Conservation (phyloP, 2,329 filamentous ascomycete genomes). For the Neurospora crassa region DNA sequence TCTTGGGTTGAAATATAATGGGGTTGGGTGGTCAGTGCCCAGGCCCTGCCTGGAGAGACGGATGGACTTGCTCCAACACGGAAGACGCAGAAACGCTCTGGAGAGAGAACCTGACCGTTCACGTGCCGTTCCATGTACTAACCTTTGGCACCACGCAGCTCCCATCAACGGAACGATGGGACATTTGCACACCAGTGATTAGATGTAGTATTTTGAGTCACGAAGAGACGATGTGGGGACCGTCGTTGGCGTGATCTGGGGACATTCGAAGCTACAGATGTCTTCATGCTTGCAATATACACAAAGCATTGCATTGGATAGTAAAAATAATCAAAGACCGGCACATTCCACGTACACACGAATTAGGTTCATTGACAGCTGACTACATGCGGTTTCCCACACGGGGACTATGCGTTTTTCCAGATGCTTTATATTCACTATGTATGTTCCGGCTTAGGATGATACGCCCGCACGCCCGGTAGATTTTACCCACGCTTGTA, state of each 20-base stretch:
- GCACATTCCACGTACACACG: background rate
- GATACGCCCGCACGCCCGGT: background rate
- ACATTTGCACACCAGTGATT: background rate
- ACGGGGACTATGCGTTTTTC: background rate
- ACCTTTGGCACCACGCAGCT: background rate
- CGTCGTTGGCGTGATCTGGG: background rate
- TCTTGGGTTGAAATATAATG: background rate
- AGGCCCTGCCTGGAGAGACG: background rate
- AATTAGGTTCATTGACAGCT: background rate
- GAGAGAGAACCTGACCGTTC: background rate
- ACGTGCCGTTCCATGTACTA: no score
- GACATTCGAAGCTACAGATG: background rate
- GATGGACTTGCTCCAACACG: background rate
- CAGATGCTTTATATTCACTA: background rate
- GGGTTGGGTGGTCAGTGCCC: background rate
- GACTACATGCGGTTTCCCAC: background rate
- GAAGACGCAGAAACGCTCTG: background rate
- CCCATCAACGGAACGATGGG: background rate
- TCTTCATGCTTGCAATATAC: background rate
- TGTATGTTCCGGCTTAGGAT: background rate
- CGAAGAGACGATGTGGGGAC: background rate
- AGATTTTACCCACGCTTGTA: background rate
- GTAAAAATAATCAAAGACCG: background rate
- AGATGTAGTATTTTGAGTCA: background rate
- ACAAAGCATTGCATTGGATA: background rate